Evolutionary conservation across 2,329 filamentous ascomycete species (phyloP).

Genomic region (Dendrostoma leiphaemia): DNA sequence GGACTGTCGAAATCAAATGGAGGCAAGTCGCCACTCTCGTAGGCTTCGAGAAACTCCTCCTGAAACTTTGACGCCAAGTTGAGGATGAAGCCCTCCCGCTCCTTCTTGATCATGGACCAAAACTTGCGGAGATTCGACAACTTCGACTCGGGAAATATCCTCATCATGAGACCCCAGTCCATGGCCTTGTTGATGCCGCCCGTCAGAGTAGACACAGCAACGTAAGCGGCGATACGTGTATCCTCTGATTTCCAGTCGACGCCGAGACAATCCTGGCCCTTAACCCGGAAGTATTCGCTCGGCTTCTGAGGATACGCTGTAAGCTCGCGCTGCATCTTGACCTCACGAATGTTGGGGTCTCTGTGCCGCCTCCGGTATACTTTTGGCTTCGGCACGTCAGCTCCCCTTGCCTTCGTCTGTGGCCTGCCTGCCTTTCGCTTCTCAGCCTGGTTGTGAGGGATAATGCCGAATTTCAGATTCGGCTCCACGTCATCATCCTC

Average conservation of each 20-base stretch:
- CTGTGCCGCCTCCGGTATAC: conserved; percentile 17
- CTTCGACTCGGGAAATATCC: conserved; percentile 53
- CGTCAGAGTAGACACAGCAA: conserved; percentile 55
- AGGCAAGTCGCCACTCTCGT: conserved; percentile 60
- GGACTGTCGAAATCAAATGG: conserved; percentile 63
- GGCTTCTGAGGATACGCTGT: conserved; percentile 31
- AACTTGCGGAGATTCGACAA: conserved; percentile 51
- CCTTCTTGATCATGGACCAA: conserved; percentile 52
- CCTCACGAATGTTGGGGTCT: conserved; percentile 21
- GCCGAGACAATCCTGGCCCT: conserved; percentile 30
- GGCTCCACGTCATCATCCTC: conserved; percentile 29
- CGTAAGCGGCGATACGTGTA: conserved; percentile 53
- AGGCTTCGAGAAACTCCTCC: conserved; percentile 62
- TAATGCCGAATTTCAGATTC: conserved; percentile 20
- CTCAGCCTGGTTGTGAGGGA: conserved; percentile 1
- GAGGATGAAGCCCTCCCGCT: conserved; percentile 51
- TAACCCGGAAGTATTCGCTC: conserved; percentile 31
- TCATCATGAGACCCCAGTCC: conserved; percentile 59
- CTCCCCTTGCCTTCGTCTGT: neutral
- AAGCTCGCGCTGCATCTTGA: conserved; percentile 30
- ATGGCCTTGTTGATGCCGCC: conserved; percentile 59
- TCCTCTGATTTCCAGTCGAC: conserved; percentile 42
- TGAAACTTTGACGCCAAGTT: conserved; percentile 64
- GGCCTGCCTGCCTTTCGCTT: conserved; percentile 12
- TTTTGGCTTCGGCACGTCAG: conserved; percentile 10